Conservation (phyloP, 2,329 filamentous ascomycete genomes). For the Aspergillus neoniger region DNA sequence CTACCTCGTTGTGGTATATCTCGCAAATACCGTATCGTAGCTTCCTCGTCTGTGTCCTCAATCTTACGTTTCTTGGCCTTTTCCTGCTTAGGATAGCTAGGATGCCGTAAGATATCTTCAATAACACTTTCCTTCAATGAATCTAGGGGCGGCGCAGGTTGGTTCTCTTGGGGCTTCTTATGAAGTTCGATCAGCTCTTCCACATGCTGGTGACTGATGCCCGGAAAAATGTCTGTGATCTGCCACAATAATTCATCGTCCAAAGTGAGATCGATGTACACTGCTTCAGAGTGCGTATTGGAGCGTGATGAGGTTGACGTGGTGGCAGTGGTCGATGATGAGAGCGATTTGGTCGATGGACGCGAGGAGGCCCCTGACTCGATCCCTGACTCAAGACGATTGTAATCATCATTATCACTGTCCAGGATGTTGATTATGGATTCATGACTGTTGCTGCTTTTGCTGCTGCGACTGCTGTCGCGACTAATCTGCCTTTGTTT, state of each 20-base stretch:
- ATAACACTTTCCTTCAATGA: slow-evolving; percentile 38
- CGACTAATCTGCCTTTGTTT: slow-evolving; percentile 4
- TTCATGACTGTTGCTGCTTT: too few relatives aligned
- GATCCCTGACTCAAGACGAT: too few relatives aligned
- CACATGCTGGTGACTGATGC: slow-evolving; percentile 48
- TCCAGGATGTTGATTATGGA: too few relatives aligned
- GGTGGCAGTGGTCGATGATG: too few relatives aligned
- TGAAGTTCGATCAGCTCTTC: slow-evolving; percentile 35
- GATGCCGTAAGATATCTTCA: slow-evolving; percentile 43
- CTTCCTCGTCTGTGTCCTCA: slow-evolving; percentile 27
- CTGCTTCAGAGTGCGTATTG: neutral
- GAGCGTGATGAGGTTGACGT: neutral
- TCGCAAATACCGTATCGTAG: slow-evolving; percentile 30
- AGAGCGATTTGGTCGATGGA: too few relatives aligned
- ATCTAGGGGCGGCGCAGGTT: neutral
- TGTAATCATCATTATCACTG: too few relatives aligned
- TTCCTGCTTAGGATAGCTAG: slow-evolving; percentile 48
- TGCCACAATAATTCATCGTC: slow-evolving; percentile 31
- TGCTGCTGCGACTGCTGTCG: too few relatives aligned
- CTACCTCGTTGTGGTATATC: slow-evolving; percentile 27
- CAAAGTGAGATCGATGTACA: neutral
- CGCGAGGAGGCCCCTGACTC: too few relatives aligned
- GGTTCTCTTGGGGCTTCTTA: slow-evolving; percentile 5
- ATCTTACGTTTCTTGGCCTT: slow-evolving; percentile 41
- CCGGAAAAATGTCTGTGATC: slow-evolving; percentile 51